phyloP scores from a whole-genome alignment of 305 asterid species.

The Solanum hybrid region DNA sequence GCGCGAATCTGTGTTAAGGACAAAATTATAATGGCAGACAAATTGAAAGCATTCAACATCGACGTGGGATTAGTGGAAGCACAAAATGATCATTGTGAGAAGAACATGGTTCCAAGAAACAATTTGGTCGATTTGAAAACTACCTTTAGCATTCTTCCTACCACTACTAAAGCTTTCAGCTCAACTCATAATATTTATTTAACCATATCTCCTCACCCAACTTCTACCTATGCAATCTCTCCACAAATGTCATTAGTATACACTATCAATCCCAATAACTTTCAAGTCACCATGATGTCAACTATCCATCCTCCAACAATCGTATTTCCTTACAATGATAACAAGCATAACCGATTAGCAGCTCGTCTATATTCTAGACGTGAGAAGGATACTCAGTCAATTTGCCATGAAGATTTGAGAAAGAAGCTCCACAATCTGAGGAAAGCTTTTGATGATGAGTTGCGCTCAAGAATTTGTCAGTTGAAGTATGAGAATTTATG shows the following conservation, averaged over 20 bases:
- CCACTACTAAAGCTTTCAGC: neutral
- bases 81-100: neutral
- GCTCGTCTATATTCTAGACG: neutral
- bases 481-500: too few relatives aligned
- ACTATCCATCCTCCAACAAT: neutral
- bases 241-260: too few relatives aligned
- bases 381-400: too few relatives aligned
- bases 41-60: neutral
- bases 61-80: neutral
- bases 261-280: neutral
- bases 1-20: neutral
- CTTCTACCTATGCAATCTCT: too few relatives aligned
- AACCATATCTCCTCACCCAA: neutral
- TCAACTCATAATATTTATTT: neutral
- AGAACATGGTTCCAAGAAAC: neutral
- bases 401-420: too few relatives aligned
- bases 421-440: too few relatives aligned
- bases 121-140: neutral
- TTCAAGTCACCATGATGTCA: too few relatives aligned
- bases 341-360: neutral
- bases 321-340: neutral
- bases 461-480: too few relatives aligned
- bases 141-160: neutral
- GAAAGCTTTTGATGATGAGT: too few relatives aligned
- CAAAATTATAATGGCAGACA: neutral